A percentile compares a stretch with the other conserved stretches of the same genome.
Conservation (phyloP, 805 yeast species). For the Lachancea quebecensis region DNA sequence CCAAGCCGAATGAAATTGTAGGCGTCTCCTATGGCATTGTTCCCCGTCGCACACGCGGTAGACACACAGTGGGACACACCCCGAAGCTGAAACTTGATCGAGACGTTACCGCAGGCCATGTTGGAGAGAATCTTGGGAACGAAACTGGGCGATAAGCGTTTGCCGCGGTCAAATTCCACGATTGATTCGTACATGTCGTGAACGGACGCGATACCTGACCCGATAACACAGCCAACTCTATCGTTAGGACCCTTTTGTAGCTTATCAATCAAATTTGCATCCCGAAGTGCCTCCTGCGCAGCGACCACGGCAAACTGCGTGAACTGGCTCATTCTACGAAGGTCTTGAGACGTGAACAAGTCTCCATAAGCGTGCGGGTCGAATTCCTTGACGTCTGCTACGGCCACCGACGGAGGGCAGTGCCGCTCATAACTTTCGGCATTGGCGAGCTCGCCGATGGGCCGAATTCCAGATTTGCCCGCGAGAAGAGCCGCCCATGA, state of each 20-base stretch:
- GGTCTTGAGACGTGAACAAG: slow-evolving; percentile 37
- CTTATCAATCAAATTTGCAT: slow-evolving; percentile 49
- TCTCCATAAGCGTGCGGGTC: slow-evolving; percentile 35
- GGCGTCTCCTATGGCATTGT: slow-evolving; percentile 92
- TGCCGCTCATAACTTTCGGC: slow-evolving; percentile 39
- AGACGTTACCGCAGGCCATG: slow-evolving; percentile 91
- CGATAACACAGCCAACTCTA: slow-evolving; percentile 68
- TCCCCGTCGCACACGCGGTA: slow-evolving; percentile 97
- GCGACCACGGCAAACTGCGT: slow-evolving; percentile 77
- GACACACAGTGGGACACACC: slow-evolving; percentile 88
- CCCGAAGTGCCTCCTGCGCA: slow-evolving; percentile 66
- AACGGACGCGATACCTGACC: slow-evolving; percentile 88
- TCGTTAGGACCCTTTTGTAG: not conserved
- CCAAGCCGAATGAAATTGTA: slow-evolving; percentile 70
- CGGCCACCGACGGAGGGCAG: slow-evolving; percentile 50
- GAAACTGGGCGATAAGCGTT: slow-evolving; percentile 75
- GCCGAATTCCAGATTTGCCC: slow-evolving; percentile 51
- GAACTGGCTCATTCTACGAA: slow-evolving; percentile 58
- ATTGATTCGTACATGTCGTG: slow-evolving; percentile 59
- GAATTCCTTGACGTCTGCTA: slow-evolving; percentile 59
- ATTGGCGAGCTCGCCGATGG: slow-evolving; percentile 38
- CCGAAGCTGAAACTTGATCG: slow-evolving; percentile 64
- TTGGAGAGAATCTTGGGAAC: slow-evolving; percentile 78
- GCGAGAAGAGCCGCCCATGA: slow-evolving; percentile 50
- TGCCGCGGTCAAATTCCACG: slow-evolving; percentile 41